Evolutionary conservation across 108 stramenopile species (phyloP).

Genomic region (Fistulifera pelliculosa): DNA sequence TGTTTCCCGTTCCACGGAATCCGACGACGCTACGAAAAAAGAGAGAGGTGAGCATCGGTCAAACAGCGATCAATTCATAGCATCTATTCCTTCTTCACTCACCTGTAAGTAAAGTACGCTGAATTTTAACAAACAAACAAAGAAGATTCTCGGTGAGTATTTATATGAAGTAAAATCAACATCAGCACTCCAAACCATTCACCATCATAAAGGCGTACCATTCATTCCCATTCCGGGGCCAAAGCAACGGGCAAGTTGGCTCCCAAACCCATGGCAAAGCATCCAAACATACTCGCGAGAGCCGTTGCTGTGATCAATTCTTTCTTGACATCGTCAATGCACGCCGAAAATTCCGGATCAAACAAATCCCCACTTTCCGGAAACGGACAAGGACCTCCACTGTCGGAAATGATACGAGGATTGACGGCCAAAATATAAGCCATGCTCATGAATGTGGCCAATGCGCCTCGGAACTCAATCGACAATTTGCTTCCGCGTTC

Average conservation of each 20-base stretch:
- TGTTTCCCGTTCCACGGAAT: constrained; percentile 43
- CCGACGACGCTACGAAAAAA: constrained; percentile 33
- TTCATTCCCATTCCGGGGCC: constrained; percentile 67
- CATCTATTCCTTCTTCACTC: too few relatives aligned
- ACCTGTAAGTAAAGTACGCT: constrained; percentile 48
- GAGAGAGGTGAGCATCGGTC: too few relatives aligned
- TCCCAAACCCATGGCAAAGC: constrained; percentile 46
- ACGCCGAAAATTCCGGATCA: constrained; percentile 25
- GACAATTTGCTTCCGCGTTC: constrained; percentile 28
- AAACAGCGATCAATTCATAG: too few relatives aligned
- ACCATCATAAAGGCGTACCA: too few relatives aligned
- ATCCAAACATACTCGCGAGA: constrained; percentile 41
- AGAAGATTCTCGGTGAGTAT: too few relatives aligned
- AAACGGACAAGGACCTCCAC: constrained; percentile 44
- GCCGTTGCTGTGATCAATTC: constrained; percentile 55
- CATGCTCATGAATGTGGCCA: constrained; percentile 61
- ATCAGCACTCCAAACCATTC: too few relatives aligned
- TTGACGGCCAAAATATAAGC: constrained; percentile 56
- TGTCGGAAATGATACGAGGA: constrained; percentile 46
- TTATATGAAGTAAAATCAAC: too few relatives aligned
- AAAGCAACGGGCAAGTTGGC: constrained; percentile 65
- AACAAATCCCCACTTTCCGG: constrained; percentile 33
- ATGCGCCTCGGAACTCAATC: constrained; percentile 34
- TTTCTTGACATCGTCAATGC: constrained; percentile 33
- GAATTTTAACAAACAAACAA: too few relatives aligned